phyloP scores from a whole-genome alignment of 2,329 filamentous ascomycete species.

The Aspergillus awamori region DNA sequence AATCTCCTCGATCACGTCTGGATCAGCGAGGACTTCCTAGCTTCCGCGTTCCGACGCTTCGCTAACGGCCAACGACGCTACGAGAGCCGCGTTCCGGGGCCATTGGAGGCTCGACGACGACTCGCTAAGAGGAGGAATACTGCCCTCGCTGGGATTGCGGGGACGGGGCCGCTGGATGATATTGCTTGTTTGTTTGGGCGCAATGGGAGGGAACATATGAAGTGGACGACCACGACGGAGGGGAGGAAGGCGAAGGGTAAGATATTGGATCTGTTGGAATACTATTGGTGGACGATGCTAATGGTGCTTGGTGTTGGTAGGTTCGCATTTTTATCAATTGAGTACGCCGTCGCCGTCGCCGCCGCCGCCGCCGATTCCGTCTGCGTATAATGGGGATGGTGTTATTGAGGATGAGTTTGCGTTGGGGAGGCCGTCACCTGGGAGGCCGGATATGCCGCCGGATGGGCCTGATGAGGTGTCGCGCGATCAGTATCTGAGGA shows the following conservation, averaged over 20 bases:
- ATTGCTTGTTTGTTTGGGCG: slow-evolving; percentile 46
- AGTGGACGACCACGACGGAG: slow-evolving; percentile 32
- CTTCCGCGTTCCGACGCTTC: slow-evolving; percentile 53
- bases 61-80: slow-evolving; percentile 53
- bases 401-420: slow-evolving; percentile 10
- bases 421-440: not conserved
- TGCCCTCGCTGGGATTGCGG: slow-evolving; percentile 44
- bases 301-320: slow-evolving; percentile 15
- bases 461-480: slow-evolving; percentile 3
- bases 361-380: not conserved
- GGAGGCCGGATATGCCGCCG: not conserved
- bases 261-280: slow-evolving; percentile 1
- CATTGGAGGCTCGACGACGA: slow-evolving; percentile 62
- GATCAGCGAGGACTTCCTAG: slow-evolving; percentile 51
- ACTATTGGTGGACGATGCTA: not conserved
- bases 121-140: slow-evolving; percentile 60
- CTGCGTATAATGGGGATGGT: slow-evolving; percentile 27
- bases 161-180: slow-evolving; percentile 36
- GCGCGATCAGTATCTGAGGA: slow-evolving; percentile 19
- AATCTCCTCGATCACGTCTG: slow-evolving; percentile 43
- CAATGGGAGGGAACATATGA: slow-evolving; percentile 44
- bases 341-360: slow-evolving; percentile 20
- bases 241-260: slow-evolving; percentile 32
- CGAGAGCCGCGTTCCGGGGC: slow-evolving; percentile 64
- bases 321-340: slow-evolving; percentile 23